Base-by-base conservation (phyloP, 1,139 yeast genomes). In the Nakaseomyces kungkrabaensis region DNA sequence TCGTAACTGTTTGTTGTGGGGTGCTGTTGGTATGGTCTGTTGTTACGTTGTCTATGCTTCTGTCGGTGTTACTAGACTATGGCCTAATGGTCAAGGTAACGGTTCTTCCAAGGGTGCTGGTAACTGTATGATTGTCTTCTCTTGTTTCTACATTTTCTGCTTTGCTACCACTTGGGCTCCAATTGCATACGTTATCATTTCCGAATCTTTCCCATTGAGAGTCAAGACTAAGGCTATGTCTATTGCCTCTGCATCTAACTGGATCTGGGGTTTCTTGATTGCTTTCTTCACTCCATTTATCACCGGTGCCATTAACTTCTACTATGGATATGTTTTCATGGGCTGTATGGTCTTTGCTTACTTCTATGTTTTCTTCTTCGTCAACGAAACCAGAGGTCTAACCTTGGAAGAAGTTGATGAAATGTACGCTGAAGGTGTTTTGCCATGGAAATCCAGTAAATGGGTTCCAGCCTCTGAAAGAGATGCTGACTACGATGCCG, bases 121-220 rank as follows among this genome's bases (percentile, higher is more conserved):
- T 66, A 72, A 80, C 64, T 86, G 83, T 52, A 77, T 79, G 90
- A 84, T 85, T 68, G 79, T 82, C 69, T 75, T 85, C 57, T 78
- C 90, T 41, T 82, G 89, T 71, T 71, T 85, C 62, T 85, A 76
- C 75, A 82, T 86, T 56, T 81, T 82, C 76, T 81, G 77, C 72
- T 85, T 85, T 65, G 92, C 94, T 49, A 73, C 82, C 46, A 80
- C 92, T 26, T 85, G 94, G 94, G 94, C 89, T 55, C 90, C 94
- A 60, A 78, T 82, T 62, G 82, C 81, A 49, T 85, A 74, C 71
- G 81, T 82, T 55, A 78, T 83, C 61, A 76, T 79, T 48, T 78
- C 89, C 37, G 94, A 85, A 71, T 73, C 82, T 53, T 85, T 79
- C 71, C 90, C 94, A 64, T 76, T 83, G 58, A 77, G 89, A 70